Percentiles rank a stretch among this genome's conserved stretches.
Evolutionary conservation across 129 eudicot genomes (phyloP).

Genomic region (Artemisia tridentata): DNA sequence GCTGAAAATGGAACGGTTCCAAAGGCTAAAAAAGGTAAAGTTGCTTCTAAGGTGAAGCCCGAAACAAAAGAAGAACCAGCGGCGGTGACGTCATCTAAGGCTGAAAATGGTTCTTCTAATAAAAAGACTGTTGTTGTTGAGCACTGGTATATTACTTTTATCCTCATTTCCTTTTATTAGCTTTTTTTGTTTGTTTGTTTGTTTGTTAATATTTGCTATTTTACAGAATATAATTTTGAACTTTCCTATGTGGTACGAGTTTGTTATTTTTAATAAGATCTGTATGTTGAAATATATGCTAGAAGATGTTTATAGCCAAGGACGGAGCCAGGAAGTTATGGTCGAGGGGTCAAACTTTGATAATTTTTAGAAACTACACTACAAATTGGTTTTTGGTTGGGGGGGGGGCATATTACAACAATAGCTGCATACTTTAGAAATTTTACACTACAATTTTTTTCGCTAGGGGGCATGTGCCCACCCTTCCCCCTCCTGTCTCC

Average conservation of each 20-base stretch:
- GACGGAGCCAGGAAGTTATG: too few species aligned
- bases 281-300: background rate
- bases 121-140: slow-evolving; percentile 51
- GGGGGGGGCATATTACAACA: too few species aligned
- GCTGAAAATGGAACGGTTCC: slow-evolving; percentile 9
- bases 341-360: too few species aligned
- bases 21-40: too few species aligned
- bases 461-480: too few species aligned
- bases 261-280: background rate
- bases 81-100: background rate
- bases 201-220: background rate
- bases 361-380: too few species aligned
- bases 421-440: too few species aligned
- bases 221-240: background rate
- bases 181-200: background rate
- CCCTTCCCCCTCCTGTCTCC: too few species aligned
- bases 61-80: slow-evolving; percentile 13
- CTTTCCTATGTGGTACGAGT: background rate
- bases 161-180: background rate
- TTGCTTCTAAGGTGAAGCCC: too few species aligned
- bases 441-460: too few species aligned
- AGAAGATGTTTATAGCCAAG: background rate
- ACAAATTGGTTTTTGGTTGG: too few species aligned
- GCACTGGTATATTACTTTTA: slow-evolving; percentile 33
- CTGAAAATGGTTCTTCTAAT: background rate